Conservation (phyloP, 1,139 yeast genomes). For the Ogataea hybrid region DNA sequence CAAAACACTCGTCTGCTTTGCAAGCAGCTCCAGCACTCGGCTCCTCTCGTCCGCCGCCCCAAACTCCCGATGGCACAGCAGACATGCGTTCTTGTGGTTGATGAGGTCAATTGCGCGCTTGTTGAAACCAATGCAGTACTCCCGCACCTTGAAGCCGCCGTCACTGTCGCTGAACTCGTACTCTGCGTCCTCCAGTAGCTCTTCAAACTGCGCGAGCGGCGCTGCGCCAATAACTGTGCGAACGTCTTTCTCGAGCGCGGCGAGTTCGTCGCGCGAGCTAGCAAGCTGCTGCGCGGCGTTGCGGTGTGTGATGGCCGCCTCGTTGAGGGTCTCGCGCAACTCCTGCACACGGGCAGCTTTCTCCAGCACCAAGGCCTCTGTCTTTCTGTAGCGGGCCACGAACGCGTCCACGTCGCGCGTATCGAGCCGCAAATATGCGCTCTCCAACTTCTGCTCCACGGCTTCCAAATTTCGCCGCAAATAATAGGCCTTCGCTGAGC, state of each 20-base stretch:
- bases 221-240: conserved; percentile 36
- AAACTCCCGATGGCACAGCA: conserved; percentile 64
- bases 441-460: conserved; percentile 8
- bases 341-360: not conserved
- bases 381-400: not conserved
- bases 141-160: conserved; percentile 61
- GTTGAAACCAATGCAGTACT: conserved; percentile 65
- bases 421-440: not conserved
- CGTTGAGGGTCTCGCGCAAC: conserved; percentile 2
- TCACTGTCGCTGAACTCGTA: conserved; percentile 56
- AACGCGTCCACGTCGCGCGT: not conserved
- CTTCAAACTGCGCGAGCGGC: conserved; percentile 49
- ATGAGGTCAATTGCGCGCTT: conserved; percentile 64
- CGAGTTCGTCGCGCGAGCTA: conserved; percentile 8
- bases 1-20: conserved; percentile 20
- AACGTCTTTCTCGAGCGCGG: conserved; percentile 14
- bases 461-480: conserved; percentile 32
- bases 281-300: conserved; percentile 4
- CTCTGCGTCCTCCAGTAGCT: conserved; percentile 53
- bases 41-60: conserved; percentile 32
- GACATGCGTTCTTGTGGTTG: conserved; percentile 51
- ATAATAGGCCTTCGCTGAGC: conserved; percentile 49
- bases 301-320: conserved; percentile 3
- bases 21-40: conserved; percentile 25
- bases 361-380: not conserved